phyloP scores from a whole-genome alignment of 1,284 basidiomycete genomes.

The Cerrena zonata region DNA sequence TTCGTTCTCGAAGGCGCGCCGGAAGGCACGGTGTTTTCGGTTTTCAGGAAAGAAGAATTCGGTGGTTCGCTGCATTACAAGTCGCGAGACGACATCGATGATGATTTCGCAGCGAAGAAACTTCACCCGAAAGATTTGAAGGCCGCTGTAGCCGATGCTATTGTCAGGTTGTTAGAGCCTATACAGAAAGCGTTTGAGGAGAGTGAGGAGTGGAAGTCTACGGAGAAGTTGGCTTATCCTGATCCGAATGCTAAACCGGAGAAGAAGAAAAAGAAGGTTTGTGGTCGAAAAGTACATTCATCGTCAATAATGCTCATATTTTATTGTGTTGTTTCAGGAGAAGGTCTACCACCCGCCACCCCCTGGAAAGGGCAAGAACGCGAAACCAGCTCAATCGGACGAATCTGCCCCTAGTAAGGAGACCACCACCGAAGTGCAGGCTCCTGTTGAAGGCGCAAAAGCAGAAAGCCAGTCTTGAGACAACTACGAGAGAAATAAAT shows the following conservation, averaged over 20 bases:
- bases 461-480: conserved; percentile 2
- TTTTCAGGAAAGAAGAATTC: conserved; percentile 73
- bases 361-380: conserved; percentile 66
- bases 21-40: conserved; percentile 77
- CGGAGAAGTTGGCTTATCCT: conserved; percentile 82
- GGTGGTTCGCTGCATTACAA: conserved; percentile 81
- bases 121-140: conserved; percentile 93
- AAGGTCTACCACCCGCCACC: conserved; percentile 77
- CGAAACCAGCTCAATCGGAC: conserved; percentile 19
- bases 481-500: too few species aligned
- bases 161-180: conserved; percentile 77
- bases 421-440: conserved; percentile 4
- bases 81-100: conserved; percentile 62
- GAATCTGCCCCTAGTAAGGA: conserved; percentile 7
- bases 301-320: not conserved
- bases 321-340: conserved; percentile 36
- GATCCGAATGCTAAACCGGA: conserved; percentile 60
- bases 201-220: conserved; percentile 77
- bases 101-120: conserved; percentile 72
- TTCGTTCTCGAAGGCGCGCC: conserved; percentile 70
- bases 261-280: conserved; percentile 58
- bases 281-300: conserved; percentile 13
- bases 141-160: conserved; percentile 70
- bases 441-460: conserved; percentile 8
- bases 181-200: conserved; percentile 74